Evolutionary conservation across 1,284 basidiomycete species (phyloP).

Genomic region (Farysia itapuensis): DNA sequence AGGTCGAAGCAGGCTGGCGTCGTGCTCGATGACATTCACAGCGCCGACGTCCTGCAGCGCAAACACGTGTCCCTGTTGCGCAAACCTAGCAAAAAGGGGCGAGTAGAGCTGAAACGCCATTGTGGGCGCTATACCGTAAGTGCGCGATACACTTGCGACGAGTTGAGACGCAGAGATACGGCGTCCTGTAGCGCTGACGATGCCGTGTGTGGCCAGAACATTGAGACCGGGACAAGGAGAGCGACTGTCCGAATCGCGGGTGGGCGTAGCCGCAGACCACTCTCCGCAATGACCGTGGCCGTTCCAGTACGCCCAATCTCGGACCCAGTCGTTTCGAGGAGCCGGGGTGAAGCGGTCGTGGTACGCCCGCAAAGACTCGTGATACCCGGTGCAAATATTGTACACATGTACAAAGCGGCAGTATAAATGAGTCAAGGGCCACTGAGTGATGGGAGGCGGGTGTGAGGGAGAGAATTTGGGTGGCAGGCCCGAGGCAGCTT

Average conservation of each 20-base stretch:
- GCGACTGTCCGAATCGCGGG: slow-evolving; percentile 17
- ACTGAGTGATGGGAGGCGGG: slow-evolving; percentile 22
- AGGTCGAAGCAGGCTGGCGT: slow-evolving; percentile 21
- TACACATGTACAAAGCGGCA: slow-evolving; percentile 25
- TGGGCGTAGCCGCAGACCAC: slow-evolving; percentile 14
- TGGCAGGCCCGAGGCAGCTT: slow-evolving; percentile 16
- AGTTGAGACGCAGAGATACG: slow-evolving; percentile 20
- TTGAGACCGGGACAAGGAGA: slow-evolving; percentile 33
- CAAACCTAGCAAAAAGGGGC: slow-evolving; percentile 23
- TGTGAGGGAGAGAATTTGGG: slow-evolving; percentile 27
- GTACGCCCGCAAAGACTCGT: slow-evolving; percentile 10
- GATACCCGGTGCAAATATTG: slow-evolving; percentile 15
- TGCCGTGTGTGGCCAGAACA: slow-evolving; percentile 23
- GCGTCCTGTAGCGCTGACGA: slow-evolving; percentile 13
- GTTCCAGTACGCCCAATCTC: slow-evolving; percentile 33
- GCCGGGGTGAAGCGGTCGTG: slow-evolving; percentile 18
- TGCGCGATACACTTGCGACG: slow-evolving; percentile 18
- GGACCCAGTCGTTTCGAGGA: slow-evolving; percentile 32
- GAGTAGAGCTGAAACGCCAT: slow-evolving; percentile 40
- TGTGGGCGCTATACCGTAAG: slow-evolving; percentile 28
- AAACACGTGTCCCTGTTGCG: slow-evolving; percentile 9
- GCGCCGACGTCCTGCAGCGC: slow-evolving; percentile 19
- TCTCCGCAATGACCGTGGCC: slow-evolving; percentile 28
- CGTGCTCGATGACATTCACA: slow-evolving; percentile 28
- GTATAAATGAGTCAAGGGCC: slow-evolving; percentile 25